Percentiles rank a stretch among this genome's conserved stretches.
phyloP scores from a whole-genome alignment of 805 yeast species.

The Hanseniaspora clermontiae region DNA sequence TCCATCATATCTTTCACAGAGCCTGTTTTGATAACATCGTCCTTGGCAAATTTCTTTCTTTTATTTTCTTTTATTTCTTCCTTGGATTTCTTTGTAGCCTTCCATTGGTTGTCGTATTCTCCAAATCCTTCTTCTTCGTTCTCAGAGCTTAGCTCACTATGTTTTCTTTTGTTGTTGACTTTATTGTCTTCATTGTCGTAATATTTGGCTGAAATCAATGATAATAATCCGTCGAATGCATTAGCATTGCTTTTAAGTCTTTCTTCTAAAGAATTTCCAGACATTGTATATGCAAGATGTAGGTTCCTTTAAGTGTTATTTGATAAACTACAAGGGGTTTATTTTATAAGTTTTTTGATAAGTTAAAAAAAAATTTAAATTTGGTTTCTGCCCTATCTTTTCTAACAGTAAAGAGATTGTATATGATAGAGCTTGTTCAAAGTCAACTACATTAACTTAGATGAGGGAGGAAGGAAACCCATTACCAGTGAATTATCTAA shows the following conservation, averaged over 20 bases:
- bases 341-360: no score
- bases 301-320: no score
- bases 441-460: background rate
- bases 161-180: constrained; percentile 29
- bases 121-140: constrained; percentile 2
- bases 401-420: no score
- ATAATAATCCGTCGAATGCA: constrained; percentile 78
- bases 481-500: background rate
- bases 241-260: constrained; percentile 64
- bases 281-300: constrained; percentile 26
- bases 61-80: constrained; percentile 50
- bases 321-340: background rate
- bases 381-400: background rate
- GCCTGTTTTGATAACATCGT: constrained; percentile 22
- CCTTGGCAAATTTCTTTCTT: constrained; percentile 65
- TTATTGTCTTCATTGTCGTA: constrained; percentile 77
- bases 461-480: background rate
- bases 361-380: no score
- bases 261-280: constrained; percentile 50
- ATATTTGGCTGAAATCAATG: constrained; percentile 86
- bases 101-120: constrained; percentile 53
- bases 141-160: background rate
- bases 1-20: constrained; percentile 19
- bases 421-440: background rate
- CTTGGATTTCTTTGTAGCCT: constrained; percentile 62